Evolutionary conservation across 2,329 filamentous ascomycete genomes (phyloP).

Genomic region (Xylariaceae sp.): DNA sequence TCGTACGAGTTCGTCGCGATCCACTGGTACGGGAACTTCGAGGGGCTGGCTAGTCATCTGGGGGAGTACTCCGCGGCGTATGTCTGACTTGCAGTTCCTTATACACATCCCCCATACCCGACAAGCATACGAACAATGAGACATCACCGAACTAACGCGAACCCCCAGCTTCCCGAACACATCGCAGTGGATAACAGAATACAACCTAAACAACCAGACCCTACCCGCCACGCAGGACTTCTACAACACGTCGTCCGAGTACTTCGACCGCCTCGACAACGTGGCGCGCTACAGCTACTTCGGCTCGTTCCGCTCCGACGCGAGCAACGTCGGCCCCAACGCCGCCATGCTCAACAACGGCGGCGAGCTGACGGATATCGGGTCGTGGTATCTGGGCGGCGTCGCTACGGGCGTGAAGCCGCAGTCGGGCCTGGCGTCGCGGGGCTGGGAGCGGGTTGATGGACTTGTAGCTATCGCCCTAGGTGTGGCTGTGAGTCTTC

Average conservation of each 20-base stretch:
- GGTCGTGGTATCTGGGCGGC: slow-evolving; percentile 69
- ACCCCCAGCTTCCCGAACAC: slow-evolving; percentile 51
- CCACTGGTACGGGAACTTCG: slow-evolving; percentile 68
- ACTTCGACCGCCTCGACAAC: slow-evolving; percentile 60
- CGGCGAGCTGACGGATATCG: slow-evolving; percentile 70
- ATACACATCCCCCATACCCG: background rate
- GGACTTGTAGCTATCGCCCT: background rate
- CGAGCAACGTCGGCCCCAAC: slow-evolving; percentile 71
- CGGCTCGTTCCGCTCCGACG: slow-evolving; percentile 64
- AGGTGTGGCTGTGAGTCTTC: too few relatives aligned
- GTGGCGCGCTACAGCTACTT: slow-evolving; percentile 71
- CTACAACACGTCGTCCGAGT: slow-evolving; percentile 62
- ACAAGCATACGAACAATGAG: too few relatives aligned
- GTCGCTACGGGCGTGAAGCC: slow-evolving; percentile 44
- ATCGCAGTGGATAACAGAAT: slow-evolving; percentile 76
- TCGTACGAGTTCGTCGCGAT: slow-evolving; percentile 61
- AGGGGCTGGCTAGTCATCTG: slow-evolving; percentile 62
- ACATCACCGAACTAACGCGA: background rate
- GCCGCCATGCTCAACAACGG: slow-evolving; percentile 64
- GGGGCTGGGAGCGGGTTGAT: background rate
- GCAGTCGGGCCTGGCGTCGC: slow-evolving; percentile 17
- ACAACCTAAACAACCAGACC: slow-evolving; percentile 56
- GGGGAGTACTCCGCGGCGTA: slow-evolving; percentile 52
- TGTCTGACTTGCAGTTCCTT: background rate
- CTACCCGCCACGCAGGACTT: slow-evolving; percentile 58